These are phyloP conservation scores for Yamadazyma diospyri DNA, from an alignment of 1,139 yeast genomes.

Conservation along the genomic window DNA sequence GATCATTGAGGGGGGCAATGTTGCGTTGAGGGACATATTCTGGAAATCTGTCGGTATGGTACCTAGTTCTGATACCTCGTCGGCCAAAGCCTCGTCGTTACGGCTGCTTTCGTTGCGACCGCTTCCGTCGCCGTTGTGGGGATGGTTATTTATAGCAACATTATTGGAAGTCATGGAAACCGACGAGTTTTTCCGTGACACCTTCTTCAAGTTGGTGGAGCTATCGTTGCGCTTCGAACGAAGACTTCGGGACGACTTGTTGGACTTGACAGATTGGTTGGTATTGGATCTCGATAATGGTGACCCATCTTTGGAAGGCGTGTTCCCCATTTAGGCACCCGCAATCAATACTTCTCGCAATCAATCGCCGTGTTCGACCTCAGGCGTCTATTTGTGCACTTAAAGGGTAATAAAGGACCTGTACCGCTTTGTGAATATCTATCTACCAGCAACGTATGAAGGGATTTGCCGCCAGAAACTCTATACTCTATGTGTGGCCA, in stretches of 20 bases:
- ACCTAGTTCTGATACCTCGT: slow-evolving; percentile 5
- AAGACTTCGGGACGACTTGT: slow-evolving; percentile 41
- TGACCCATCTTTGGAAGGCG: slow-evolving; percentile 36
- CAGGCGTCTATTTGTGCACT: background rate
- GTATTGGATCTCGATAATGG: slow-evolving; percentile 55
- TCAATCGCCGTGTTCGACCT: no score
- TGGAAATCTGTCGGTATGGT: slow-evolving; percentile 14
- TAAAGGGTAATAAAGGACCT: background rate
- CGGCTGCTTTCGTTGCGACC: slow-evolving; percentile 3
- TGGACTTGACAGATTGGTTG: slow-evolving; percentile 46
- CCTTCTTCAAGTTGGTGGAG: slow-evolving; percentile 15
- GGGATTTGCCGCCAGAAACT: no score
- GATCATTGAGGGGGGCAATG: slow-evolving; percentile 66
- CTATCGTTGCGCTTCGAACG: slow-evolving; percentile 10
- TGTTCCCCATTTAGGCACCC: slow-evolving; percentile 55
- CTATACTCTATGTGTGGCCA: no score
- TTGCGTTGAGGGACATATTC: slow-evolving; percentile 12
- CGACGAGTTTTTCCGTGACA: slow-evolving; percentile 40
- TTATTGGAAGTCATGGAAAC: slow-evolving; percentile 1
- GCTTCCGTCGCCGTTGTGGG: slow-evolving; percentile 9
- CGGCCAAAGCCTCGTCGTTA: background rate
- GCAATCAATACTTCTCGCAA: background rate
- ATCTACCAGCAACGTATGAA: no score
- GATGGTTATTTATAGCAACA: slow-evolving; percentile 15
- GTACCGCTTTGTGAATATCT: no score